Percentiles rank a stretch among this genome's conserved stretches.
Evolutionary conservation across 441 rosid species (phyloP).

Genomic region (Croton setiger): DNA sequence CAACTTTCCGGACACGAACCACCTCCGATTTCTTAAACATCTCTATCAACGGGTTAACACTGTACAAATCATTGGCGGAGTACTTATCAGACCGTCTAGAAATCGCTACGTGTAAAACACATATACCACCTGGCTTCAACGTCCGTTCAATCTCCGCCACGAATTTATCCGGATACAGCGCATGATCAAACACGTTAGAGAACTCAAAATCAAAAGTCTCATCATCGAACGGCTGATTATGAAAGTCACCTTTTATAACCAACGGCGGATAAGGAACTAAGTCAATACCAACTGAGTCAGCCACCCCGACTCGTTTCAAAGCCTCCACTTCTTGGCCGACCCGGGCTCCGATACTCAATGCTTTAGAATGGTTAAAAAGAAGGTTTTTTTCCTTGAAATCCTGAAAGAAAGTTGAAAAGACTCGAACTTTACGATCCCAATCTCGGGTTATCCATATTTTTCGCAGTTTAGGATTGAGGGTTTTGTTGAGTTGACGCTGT

Average conservation of each 20-base stretch:
- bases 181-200: conserved; percentile 92
- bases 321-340: conserved; percentile 94
- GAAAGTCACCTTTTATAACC: conserved; percentile 74
- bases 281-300: conserved; percentile 71
- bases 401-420: conserved; percentile 57
- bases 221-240: conserved; percentile 65
- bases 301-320: conserved; percentile 53
- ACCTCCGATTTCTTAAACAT: conserved; percentile 54
- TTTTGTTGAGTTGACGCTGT: conserved; percentile 86
- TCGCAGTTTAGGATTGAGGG: conserved; percentile 76
- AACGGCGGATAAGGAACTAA: conserved; percentile 76
- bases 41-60: conserved; percentile 47
- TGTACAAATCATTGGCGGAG: conserved; percentile 78
- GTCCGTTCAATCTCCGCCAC: conserved; percentile 84
- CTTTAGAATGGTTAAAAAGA: conserved; percentile 49
- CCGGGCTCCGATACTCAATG: conserved; percentile 73
- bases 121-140: conserved; percentile 58
- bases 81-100: conserved; percentile 62
- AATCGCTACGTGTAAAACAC: conserved; percentile 76
- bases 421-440: conserved; percentile 78
- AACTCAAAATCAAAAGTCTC: conserved; percentile 77
- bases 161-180: conserved; percentile 70
- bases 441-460: conserved; percentile 75
- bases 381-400: conserved; percentile 36
- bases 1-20: conserved; percentile 58